phyloP scores from a whole-genome alignment of 2,329 filamentous ascomycete genomes.

The Magnaporthiopsis rhizophila region DNA sequence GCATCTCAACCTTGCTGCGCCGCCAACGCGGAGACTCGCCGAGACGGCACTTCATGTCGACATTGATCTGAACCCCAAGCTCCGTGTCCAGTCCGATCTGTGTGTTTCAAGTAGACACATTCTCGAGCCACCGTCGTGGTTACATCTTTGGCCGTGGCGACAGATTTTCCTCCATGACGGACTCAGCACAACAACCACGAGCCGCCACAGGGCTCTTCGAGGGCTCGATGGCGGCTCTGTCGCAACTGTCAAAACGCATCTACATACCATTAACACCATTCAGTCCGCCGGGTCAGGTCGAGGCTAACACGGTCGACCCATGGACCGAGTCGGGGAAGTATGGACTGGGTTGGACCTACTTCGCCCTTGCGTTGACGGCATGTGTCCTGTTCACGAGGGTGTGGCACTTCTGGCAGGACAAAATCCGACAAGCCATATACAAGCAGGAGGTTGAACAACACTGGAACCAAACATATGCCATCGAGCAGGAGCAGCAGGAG shows the following conservation, averaged over 20 bases:
- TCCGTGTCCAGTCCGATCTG: neutral
- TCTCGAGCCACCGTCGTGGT: neutral
- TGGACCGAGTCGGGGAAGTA: slow-evolving; percentile 81
- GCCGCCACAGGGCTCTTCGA: neutral
- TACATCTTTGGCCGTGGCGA: neutral
- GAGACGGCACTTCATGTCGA: slow-evolving; percentile 1
- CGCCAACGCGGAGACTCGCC: neutral
- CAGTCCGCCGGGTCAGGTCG: slow-evolving; percentile 52
- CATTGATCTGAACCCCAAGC: neutral
- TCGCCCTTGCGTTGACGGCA: slow-evolving; percentile 64
- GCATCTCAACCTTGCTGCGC: neutral
- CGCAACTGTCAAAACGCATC: slow-evolving; percentile 45
- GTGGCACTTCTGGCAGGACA: slow-evolving; percentile 90
- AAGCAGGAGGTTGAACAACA: slow-evolving; percentile 71
- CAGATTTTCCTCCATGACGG: neutral
- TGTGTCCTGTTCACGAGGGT: slow-evolving; percentile 61
- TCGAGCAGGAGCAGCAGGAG: slow-evolving; percentile 39
- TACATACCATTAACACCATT: slow-evolving; percentile 50
- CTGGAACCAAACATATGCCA: slow-evolving; percentile 44
- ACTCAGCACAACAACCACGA: neutral
- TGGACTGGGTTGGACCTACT: slow-evolving; percentile 80
- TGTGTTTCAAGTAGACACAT: neutral
- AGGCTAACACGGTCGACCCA: slow-evolving; percentile 63
- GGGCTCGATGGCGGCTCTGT: slow-evolving; percentile 22
- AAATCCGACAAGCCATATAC: slow-evolving; percentile 81